phyloP scores from a whole-genome alignment of 192 early-diverging fungal genomes.

The Linnemannia hyalina region DNA sequence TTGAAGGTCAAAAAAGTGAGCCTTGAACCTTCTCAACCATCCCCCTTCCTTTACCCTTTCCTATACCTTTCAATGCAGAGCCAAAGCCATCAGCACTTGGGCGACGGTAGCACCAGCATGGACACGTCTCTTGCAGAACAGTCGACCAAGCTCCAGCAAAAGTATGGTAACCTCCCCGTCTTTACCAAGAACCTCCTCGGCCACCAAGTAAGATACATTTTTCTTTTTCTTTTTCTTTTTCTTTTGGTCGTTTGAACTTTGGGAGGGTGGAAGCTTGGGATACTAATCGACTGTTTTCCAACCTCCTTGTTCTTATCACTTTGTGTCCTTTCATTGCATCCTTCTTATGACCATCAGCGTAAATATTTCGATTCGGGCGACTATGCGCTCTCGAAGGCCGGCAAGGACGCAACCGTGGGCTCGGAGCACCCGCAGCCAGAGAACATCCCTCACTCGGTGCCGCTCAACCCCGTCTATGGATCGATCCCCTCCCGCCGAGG shows the following conservation, averaged over 20 bases:
- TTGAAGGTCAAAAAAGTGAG: neutral
- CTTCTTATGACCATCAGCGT: conserved; percentile 70
- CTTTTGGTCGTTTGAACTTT: neutral
- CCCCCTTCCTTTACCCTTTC: neutral
- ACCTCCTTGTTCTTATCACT: neutral
- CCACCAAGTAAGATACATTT: conserved; percentile 24
- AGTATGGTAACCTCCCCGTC: conserved; percentile 33
- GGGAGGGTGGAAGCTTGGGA: neutral
- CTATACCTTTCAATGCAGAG: conserved; percentile 32
- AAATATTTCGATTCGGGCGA: conserved; percentile 99
- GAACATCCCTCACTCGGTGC: conserved; percentile 85
- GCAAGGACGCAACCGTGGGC: conserved; percentile 85
- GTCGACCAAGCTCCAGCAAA: conserved; percentile 34
- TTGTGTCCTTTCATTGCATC: neutral
- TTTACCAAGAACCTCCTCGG: conserved; percentile 39
- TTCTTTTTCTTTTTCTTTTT: neutral
- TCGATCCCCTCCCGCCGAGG: conserved; percentile 47
- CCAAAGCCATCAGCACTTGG: conserved; percentile 43
- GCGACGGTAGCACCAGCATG: conserved; percentile 21
- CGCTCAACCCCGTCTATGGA: conserved; percentile 45
- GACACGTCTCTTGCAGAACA: conserved; percentile 40
- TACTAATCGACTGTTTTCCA: neutral
- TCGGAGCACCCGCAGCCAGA: conserved; percentile 92
- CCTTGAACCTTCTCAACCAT: neutral
- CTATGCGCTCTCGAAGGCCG: conserved; percentile 96